Evolutionary conservation across 2,329 filamentous ascomycete genomes (phyloP), one percentile per base, ranked within the genome.

Genomic region (Penicillium sp.): DNA sequence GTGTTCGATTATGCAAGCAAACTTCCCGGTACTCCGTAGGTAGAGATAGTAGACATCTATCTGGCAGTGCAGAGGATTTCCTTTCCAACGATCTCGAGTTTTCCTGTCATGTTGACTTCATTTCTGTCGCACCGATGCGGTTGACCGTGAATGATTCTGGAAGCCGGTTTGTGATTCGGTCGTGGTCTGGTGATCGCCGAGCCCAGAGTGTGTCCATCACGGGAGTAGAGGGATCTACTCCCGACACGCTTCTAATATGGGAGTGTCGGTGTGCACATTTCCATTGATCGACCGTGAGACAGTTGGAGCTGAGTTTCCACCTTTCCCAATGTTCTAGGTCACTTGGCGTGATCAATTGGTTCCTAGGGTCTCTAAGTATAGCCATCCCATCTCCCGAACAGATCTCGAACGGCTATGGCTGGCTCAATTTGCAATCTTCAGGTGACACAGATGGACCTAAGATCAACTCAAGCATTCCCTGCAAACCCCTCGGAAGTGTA

Each of bases 61-160:
- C 19, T 41, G 6, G 15, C 36, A 39, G 36, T 12, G 36, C 25
- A 23, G 42, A 49, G n/a, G 36, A 39, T 52, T 25, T 52, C 15
- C 19, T 44, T 52, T n/a, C 27, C 38, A 29, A n/a, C 25, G 36
- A 51, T 31, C 8, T n/a, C 29, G 29, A 51, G n/a, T 33, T 31
- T 29, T 8, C 19, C 35, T 36, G n/a, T 52, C 19, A 15, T 43
- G 19, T 44, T 44, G 38, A 33, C 19, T 53, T 39, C 29, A 38
- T 53, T 43, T 33, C 52, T n/a, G 12, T 47, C 19, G 6, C 23
- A 8, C 21, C 33, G 13, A 53, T 53, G 55, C 55, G 25, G 55
- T 53, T 48, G 36, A 43, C 49, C 49, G 49, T 36, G 23, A 41
- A 38, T 44, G 47, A 51, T 57, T 57, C 55, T 57, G 42, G 55